A percentile compares a stretch with the other conserved stretches of the same genome.
phyloP scores from a whole-genome alignment of 2,329 filamentous ascomycete genomes.

The Ophiostoma quercus region DNA sequence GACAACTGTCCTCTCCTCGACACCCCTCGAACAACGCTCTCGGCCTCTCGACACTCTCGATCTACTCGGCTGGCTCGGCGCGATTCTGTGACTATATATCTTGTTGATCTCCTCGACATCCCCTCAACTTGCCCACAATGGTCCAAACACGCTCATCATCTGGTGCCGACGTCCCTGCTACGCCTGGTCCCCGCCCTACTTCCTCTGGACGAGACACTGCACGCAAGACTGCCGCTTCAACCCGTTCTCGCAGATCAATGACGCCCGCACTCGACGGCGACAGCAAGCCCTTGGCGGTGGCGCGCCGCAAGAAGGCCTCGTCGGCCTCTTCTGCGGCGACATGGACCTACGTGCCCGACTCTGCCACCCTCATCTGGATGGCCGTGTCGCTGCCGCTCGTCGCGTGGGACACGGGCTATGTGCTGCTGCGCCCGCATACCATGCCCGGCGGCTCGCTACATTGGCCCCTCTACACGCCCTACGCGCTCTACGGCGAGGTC shows the following conservation, averaged over 20 bases:
- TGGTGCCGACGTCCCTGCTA: slow-evolving; percentile 25
- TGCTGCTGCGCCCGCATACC: slow-evolving; percentile 71
- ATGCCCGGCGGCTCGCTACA: slow-evolving; percentile 75
- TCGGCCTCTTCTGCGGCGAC: not conserved
- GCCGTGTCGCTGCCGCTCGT: slow-evolving; percentile 70
- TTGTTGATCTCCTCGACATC: not conserved
- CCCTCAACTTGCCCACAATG: slow-evolving; percentile 22
- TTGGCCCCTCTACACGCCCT: slow-evolving; percentile 67
- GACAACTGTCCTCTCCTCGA: not conserved
- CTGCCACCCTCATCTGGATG: slow-evolving; percentile 61
- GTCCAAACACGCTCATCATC: slow-evolving; percentile 29
- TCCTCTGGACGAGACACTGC: slow-evolving; percentile 7
- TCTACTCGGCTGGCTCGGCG: not conserved
- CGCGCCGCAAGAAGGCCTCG: slow-evolving; percentile 18
- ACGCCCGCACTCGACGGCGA: slow-evolving; percentile 8
- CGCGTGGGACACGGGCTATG: slow-evolving; percentile 74
- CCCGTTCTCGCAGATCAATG: slow-evolving; percentile 18
- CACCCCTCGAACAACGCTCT: not conserved
- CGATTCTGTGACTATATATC: not conserved
- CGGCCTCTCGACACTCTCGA: not conserved
- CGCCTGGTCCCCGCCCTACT: not conserved
- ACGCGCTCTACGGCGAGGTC: slow-evolving; percentile 71
- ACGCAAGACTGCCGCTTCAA: slow-evolving; percentile 21
- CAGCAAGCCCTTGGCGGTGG: not conserved
- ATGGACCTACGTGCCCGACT: slow-evolving; percentile 46